Percentiles rank a stretch among this genome's conserved stretches.
phyloP scores from a whole-genome alignment of 768 basidiomycete species.

The Collybia nuda region DNA sequence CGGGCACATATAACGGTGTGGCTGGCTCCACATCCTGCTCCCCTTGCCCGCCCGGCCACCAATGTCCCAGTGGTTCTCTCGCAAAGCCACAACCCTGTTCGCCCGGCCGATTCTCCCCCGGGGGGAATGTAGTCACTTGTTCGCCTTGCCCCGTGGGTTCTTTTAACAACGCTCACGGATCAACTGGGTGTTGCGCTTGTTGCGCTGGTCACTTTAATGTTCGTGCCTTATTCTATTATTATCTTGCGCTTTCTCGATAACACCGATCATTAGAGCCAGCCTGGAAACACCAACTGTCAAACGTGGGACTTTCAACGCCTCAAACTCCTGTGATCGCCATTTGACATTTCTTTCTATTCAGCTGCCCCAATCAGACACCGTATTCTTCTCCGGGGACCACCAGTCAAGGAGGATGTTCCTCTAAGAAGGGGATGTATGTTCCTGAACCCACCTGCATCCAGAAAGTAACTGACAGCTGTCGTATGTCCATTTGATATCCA shows the following conservation, averaged over 20 bases:
- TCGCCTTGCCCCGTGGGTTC: constrained; percentile 19
- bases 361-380: constrained; percentile 22
- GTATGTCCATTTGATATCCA: constrained; percentile 10
- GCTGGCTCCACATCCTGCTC: constrained; percentile 9
- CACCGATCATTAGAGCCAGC: constrained; percentile 8
- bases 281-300: constrained; percentile 23
- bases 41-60: constrained; percentile 16
- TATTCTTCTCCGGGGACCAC: constrained; percentile 22
- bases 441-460: constrained; percentile 14
- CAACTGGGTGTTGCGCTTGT: constrained; percentile 24
- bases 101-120: constrained; percentile 24
- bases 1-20: constrained; percentile 11
- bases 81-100: constrained; percentile 20
- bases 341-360: neutral
- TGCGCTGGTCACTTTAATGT: constrained; percentile 27
- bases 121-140: constrained; percentile 15
- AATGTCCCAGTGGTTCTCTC: constrained; percentile 19
- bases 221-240: neutral
- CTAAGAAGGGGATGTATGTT: constrained; percentile 14
- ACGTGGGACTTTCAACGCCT: constrained; percentile 6
- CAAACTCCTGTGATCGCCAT: neutral
- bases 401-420: constrained; percentile 14
- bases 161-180: constrained; percentile 23
- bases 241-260: neutral
- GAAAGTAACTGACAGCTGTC: constrained; percentile 14